phyloP scores from a whole-genome alignment of 2,329 filamentous ascomycete species.

The Beauveria sp. region DNA sequence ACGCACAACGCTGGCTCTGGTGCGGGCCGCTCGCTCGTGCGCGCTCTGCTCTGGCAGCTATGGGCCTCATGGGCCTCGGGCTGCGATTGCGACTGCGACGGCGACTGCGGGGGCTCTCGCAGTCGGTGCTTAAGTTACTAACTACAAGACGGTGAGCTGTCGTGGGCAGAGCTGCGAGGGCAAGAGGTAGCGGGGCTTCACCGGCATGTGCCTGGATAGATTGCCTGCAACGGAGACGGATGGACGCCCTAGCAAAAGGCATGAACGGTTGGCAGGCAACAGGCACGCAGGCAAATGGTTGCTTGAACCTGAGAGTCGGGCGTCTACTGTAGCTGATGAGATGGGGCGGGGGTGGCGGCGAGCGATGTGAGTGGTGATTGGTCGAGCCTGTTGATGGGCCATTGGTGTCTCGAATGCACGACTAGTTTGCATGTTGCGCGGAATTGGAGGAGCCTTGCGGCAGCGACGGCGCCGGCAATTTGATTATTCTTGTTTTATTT shows the following conservation, averaged over 20 bases:
- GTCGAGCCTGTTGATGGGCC: not conserved
- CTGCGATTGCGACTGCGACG: not conserved
- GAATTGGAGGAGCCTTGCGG: not conserved
- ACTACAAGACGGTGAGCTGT: not conserved
- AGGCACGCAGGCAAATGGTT: not conserved
- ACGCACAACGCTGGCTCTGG: slow-evolving; percentile 13
- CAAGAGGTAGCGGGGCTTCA: not conserved
- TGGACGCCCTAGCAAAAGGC: not conserved
- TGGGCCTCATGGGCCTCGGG: slow-evolving; percentile 1
- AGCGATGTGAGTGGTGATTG: not conserved
- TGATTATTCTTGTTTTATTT: not conserved
- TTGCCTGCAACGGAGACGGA: not conserved
- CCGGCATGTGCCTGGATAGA: not conserved
- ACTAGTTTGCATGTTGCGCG: not conserved
- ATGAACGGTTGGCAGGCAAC: not conserved
- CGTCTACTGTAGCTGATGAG: not conserved
- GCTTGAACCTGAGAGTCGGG: not conserved
- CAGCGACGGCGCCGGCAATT: not conserved
- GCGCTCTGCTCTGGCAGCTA: not conserved
- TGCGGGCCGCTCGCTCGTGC: not conserved
- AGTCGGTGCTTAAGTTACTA: not conserved
- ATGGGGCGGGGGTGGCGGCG: not conserved
- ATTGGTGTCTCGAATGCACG: not conserved
- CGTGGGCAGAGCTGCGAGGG: not conserved
- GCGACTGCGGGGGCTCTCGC: not conserved